A percentile compares a stretch with the other conserved stretches of the same genome.
These are phyloP conservation scores for Starmerella scarabaei DNA, from an alignment of 805 yeast genomes.

Conservation along the genomic window DNA sequence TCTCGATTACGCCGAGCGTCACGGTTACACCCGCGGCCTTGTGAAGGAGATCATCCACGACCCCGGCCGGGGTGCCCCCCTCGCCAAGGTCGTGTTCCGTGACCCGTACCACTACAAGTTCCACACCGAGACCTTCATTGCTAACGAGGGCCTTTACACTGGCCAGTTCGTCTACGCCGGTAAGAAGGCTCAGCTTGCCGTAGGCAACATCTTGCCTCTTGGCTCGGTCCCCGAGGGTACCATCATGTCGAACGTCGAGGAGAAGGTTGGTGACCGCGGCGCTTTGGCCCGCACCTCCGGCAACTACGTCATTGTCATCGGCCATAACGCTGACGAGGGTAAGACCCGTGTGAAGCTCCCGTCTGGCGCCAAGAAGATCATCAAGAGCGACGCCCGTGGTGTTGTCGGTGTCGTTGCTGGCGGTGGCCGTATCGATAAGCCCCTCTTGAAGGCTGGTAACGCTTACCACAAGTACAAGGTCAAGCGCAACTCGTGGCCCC, in stretches of 20 bases:
- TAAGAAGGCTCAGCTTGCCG: slow-evolving; percentile 89
- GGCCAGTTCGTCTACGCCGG: slow-evolving; percentile 99
- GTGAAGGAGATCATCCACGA: slow-evolving; percentile 98
- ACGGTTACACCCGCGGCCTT: slow-evolving; percentile 98
- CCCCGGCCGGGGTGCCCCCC: slow-evolving; percentile 99
- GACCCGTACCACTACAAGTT: slow-evolving; percentile 98
- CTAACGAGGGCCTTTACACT: slow-evolving; percentile 99
- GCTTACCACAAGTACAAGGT: slow-evolving; percentile 99
- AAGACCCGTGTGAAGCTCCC: slow-evolving; percentile 99
- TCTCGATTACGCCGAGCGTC: slow-evolving; percentile 98
- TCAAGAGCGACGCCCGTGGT: slow-evolving; percentile 96
- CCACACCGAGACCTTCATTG: slow-evolving; percentile 97
- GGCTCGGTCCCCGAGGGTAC: slow-evolving; percentile 99
- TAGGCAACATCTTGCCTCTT: slow-evolving; percentile 92
- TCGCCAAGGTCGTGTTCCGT: slow-evolving; percentile 97
- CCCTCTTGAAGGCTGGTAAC: slow-evolving; percentile 99
- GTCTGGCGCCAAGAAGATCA: slow-evolving; percentile 96
- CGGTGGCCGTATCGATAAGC: slow-evolving; percentile 99
- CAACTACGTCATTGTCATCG: slow-evolving; percentile 96
- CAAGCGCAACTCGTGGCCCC: slow-evolving; percentile 99
- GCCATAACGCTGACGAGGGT: slow-evolving; percentile 98
- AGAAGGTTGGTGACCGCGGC: slow-evolving; percentile 99
- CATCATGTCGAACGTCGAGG: slow-evolving; percentile 95
- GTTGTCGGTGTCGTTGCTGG: slow-evolving; percentile 99
- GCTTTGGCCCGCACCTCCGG: slow-evolving; percentile 99